Percentiles rank a stretch among this genome's conserved stretches.
Conservation (phyloP, 768 basidiomycete species). For the Stropharia rugosoannulata region DNA sequence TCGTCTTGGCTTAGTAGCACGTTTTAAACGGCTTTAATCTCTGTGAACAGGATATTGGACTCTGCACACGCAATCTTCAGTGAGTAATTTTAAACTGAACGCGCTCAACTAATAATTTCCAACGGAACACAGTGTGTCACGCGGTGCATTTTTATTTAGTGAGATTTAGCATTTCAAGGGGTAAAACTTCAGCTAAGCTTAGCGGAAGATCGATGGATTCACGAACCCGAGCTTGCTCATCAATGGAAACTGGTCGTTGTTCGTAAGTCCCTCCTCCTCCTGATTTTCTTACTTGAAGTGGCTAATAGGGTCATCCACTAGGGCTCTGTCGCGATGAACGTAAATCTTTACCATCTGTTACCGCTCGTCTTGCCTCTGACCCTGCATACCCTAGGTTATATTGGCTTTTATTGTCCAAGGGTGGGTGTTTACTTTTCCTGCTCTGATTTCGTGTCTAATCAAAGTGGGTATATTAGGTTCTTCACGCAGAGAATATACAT, state of each 20-base stretch:
- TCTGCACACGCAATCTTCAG: conserved; percentile 40
- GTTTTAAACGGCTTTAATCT: no score
- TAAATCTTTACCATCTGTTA: not conserved
- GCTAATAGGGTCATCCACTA: no score
- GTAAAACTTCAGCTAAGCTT: not conserved
- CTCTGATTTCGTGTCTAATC: not conserved
- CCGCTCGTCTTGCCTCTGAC: not conserved
- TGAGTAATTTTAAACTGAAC: conserved; percentile 17
- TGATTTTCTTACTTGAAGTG: no score
- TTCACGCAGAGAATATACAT: conserved; percentile 38
- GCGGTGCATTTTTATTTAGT: conserved; percentile 43
- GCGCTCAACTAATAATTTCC: not conserved
- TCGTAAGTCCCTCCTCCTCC: not conserved
- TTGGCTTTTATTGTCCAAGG: conserved; percentile 39
- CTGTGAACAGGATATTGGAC: conserved; percentile 34
- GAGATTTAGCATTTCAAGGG: conserved; percentile 2
- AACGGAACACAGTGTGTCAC: conserved; percentile 35
- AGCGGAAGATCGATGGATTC: conserved; percentile 36
- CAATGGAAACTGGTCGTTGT: conserved; percentile 36
- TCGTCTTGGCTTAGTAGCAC: not conserved
- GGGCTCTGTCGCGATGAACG: not conserved
- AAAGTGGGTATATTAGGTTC: conserved; percentile 26
- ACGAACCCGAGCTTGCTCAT: conserved; percentile 24
- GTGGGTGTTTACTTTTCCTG: conserved; percentile 21
- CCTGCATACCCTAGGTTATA: not conserved